Evolutionary conservation across 208 protist species (phyloP).

Genomic region (Leishmania martiniquensis): DNA sequence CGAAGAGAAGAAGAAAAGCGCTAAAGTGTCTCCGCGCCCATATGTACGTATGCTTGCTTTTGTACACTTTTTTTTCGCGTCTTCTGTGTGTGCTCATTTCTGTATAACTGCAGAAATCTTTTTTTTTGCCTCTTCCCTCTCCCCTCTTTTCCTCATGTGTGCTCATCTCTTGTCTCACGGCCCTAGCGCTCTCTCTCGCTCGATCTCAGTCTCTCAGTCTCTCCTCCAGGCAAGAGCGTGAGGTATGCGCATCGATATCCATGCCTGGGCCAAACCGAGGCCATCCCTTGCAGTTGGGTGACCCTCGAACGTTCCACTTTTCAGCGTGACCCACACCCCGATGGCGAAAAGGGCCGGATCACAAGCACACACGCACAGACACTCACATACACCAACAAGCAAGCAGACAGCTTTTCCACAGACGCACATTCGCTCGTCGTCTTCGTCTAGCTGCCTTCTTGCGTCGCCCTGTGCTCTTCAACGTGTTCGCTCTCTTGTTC

Average conservation of each 20-base stretch:
- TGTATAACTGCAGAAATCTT: neutral
- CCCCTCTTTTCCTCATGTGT: too few species aligned
- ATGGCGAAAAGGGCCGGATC: neutral
- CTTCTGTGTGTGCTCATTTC: neutral
- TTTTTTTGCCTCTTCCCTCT: neutral
- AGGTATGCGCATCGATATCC: neutral
- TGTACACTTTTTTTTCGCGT: constrained; percentile 5
- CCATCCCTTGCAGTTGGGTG: neutral
- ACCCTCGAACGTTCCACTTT: neutral
- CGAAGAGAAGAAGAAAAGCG: neutral
- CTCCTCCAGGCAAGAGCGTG: too few species aligned
- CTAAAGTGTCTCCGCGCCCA: neutral
- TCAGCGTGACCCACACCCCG: neutral
- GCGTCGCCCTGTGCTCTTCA: neutral
- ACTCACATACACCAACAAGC: neutral
- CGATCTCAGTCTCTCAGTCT: too few species aligned
- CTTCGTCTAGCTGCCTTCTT: neutral
- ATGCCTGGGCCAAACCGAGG: neutral
- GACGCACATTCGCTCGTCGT: neutral
- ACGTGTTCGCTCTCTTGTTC: neutral
- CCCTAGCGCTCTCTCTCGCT: too few species aligned
- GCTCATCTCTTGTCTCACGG: too few species aligned
- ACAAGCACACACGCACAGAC: neutral
- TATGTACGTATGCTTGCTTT: constrained; percentile 2
- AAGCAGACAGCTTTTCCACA: neutral